These are phyloP conservation scores for Somion occarium DNA, from an alignment of 1,284 basidiomycete species.

Conservation along the genomic window DNA sequence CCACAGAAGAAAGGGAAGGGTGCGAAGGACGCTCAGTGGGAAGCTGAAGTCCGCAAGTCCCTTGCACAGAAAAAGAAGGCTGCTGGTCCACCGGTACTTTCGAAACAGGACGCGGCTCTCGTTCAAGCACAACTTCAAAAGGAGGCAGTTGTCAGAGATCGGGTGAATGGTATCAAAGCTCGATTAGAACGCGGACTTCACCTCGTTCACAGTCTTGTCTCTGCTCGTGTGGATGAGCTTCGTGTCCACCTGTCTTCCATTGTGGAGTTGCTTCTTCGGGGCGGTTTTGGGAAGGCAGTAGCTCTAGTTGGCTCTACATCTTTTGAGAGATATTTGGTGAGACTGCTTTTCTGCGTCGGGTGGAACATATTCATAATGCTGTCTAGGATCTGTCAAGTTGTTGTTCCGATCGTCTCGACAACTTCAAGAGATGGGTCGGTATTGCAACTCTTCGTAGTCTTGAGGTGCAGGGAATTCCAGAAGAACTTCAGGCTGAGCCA, in stretches of 20 bases:
- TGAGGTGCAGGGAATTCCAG: conserved; percentile 63
- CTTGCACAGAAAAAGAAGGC: conserved; percentile 72
- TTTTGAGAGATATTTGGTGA: conserved; percentile 76
- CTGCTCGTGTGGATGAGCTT: conserved; percentile 56
- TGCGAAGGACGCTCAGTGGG: conserved; percentile 88
- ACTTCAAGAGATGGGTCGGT: conserved; percentile 67
- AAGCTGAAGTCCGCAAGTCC: conserved; percentile 84
- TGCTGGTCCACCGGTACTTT: conserved; percentile 47
- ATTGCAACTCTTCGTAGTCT: conserved; percentile 77
- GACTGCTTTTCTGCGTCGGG: conserved; percentile 20
- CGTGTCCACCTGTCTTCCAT: conserved; percentile 52
- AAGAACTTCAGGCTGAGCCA: conserved; percentile 69
- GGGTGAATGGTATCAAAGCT: conserved; percentile 50
- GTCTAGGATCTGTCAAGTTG: conserved; percentile 58
- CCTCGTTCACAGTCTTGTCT: conserved; percentile 61
- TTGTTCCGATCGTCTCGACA: conserved; percentile 69
- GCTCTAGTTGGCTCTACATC: conserved; percentile 54
- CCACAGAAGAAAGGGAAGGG: conserved; percentile 77
- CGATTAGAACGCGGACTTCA: conserved; percentile 64
- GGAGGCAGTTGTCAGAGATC: conserved; percentile 63
- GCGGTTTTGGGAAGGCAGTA: conserved; percentile 55
- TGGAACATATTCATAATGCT: neutral
- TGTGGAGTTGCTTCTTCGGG: conserved; percentile 58
- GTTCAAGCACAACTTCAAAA: conserved; percentile 78
- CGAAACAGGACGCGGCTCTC: conserved; percentile 80